phyloP scores from a whole-genome alignment of 2,329 filamentous ascomycete species.

The Cryphonectria nitschkei region DNA sequence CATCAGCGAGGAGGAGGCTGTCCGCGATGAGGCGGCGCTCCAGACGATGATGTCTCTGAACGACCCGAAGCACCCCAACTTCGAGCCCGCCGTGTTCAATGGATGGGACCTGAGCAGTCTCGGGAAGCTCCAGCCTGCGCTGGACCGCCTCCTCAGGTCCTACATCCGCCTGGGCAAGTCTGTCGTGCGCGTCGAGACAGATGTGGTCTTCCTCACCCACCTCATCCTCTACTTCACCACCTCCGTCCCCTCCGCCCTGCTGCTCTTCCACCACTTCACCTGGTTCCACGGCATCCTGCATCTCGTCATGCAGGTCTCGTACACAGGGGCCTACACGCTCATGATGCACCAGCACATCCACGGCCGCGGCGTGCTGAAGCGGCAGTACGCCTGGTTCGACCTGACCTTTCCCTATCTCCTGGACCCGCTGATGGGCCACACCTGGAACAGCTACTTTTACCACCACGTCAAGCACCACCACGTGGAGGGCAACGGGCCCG shows the following conservation, averaged over 20 bases:
- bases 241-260: conserved; percentile 69
- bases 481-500: conserved; percentile 76
- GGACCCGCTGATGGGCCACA: conserved; percentile 80
- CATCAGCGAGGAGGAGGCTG: conserved; percentile 24
- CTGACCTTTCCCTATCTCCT: conserved; percentile 70
- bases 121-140: conserved; percentile 40
- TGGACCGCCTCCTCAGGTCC: conserved; percentile 58
- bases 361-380: conserved; percentile 68
- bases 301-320: conserved; percentile 66
- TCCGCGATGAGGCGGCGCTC: conserved; percentile 39
- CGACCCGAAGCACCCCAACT: conserved; percentile 44
- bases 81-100: conserved; percentile 52
- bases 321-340: conserved; percentile 74
- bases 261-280: conserved; percentile 67
- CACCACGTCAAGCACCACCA: conserved; percentile 88
- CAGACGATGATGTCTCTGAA: conserved; percentile 46
- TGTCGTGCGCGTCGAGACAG: conserved; percentile 67
- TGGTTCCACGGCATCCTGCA: conserved; percentile 71
- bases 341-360: conserved; percentile 89
- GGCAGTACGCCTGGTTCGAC: conserved; percentile 61
- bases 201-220: conserved; percentile 80
- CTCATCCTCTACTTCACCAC: conserved; percentile 72
- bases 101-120: conserved; percentile 45
- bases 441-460: conserved; percentile 84
- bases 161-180: conserved; percentile 60